These are phyloP conservation scores for Candida silvicultrix DNA, from an alignment of 805 yeast species.

Conservation along the genomic window DNA sequence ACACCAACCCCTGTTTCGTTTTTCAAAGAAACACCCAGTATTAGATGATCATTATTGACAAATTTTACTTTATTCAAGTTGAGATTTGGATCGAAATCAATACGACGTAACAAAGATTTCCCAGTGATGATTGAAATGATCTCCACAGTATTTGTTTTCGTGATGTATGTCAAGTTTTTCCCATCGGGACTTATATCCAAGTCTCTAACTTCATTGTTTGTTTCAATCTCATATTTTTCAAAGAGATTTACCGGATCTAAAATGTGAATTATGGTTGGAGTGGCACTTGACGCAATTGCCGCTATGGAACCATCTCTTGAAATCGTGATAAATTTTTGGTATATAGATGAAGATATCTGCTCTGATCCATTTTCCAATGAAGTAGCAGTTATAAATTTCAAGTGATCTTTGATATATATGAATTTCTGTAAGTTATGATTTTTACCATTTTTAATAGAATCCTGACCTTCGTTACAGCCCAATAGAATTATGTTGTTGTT, in stretches of 20 bases:
- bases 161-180: slow-evolving; percentile 58
- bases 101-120: slow-evolving; percentile 24
- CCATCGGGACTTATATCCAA: slow-evolving; percentile 68
- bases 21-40: slow-evolving; percentile 10
- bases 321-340: slow-evolving; percentile 53
- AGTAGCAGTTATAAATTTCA: slow-evolving; percentile 59
- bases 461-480: slow-evolving; percentile 73
- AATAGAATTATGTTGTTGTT: slow-evolving; percentile 46
- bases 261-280: slow-evolving; percentile 61
- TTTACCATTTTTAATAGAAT: slow-evolving; percentile 48
- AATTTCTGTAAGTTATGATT: slow-evolving; percentile 69
- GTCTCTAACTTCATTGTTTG: slow-evolving; percentile 56
- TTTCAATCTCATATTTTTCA: slow-evolving; percentile 49
- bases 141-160: slow-evolving; percentile 42
- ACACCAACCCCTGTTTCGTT: slow-evolving; percentile 12
- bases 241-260: slow-evolving; percentile 53
- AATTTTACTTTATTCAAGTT: slow-evolving; percentile 30
- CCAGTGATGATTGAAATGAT: slow-evolving; percentile 36
- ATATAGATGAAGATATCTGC: slow-evolving; percentile 28
- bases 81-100: slow-evolving; percentile 27
- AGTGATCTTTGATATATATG: slow-evolving; percentile 59
- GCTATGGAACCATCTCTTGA: slow-evolving; percentile 57
- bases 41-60: slow-evolving; percentile 16
- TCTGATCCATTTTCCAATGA: slow-evolving; percentile 32
- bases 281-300: slow-evolving; percentile 63